These are phyloP conservation scores for Chrysosporium queenslandicum DNA, from an alignment of 2,329 filamentous ascomycete species.

Conservation along the genomic window DNA sequence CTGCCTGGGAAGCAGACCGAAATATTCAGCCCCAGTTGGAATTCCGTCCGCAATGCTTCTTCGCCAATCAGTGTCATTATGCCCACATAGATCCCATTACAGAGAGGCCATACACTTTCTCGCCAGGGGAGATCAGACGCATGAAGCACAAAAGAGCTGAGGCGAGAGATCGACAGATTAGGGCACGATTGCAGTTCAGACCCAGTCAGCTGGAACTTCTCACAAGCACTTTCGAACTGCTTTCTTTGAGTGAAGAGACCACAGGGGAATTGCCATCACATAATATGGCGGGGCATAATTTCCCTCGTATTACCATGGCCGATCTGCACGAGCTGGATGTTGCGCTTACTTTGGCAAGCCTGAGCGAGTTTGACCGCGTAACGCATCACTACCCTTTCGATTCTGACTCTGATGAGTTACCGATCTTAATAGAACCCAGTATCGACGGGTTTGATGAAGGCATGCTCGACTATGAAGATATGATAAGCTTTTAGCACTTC, in stretches of 20 bases:
- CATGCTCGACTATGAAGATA: neutral
- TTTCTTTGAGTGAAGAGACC: neutral
- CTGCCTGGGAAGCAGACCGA: neutral
- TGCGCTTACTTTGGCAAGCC: neutral
- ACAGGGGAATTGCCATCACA: neutral
- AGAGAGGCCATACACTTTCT: slow-evolving; percentile 16
- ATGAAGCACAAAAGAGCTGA: slow-evolving; percentile 14
- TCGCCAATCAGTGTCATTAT: slow-evolving; percentile 26
- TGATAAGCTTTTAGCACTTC: neutral
- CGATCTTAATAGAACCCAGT: neutral
- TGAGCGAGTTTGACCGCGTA: neutral
- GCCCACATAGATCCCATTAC: slow-evolving; percentile 19
- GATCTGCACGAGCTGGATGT: neutral
- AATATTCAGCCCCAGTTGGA: neutral
- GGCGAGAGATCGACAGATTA: neutral
- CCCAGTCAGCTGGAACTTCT: neutral
- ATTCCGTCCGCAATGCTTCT: slow-evolving; percentile 20
- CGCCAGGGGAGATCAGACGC: slow-evolving; percentile 6
- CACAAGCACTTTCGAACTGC: neutral
- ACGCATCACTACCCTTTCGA: neutral
- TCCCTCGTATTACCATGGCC: too few species aligned
- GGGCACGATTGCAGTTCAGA: neutral
- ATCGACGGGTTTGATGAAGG: too few species aligned
- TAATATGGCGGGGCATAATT: too few species aligned
- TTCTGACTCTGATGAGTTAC: neutral